A percentile compares a stretch with the other conserved stretches of the same genome.
Evolutionary conservation across 2,329 filamentous ascomycete genomes (phyloP).

Genomic region (Leptographium radiaticola): DNA sequence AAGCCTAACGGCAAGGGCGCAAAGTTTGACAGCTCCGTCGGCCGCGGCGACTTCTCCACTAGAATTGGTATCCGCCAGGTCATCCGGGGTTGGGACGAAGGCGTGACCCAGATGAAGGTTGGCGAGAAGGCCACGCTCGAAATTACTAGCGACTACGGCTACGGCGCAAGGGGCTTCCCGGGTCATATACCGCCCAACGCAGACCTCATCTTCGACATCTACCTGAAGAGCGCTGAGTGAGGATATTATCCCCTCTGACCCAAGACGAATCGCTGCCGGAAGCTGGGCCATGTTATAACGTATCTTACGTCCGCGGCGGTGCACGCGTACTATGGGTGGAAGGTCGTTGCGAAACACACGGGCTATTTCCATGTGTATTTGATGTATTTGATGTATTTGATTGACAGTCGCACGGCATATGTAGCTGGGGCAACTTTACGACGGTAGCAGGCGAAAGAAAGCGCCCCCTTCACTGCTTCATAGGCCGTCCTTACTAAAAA

Average conservation of each 20-base stretch:
- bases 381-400: not conserved
- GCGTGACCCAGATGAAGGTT: slow-evolving; percentile 71
- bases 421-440: no score
- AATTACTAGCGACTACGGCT: slow-evolving; percentile 60
- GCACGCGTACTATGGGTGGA: not conserved
- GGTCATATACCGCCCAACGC: slow-evolving; percentile 62
- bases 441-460: no score
- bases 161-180: slow-evolving; percentile 63
- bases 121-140: slow-evolving; percentile 81
- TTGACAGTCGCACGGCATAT: not conserved
- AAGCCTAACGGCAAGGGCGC: slow-evolving; percentile 53
- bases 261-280: not conserved
- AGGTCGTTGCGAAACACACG: not conserved
- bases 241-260: no score
- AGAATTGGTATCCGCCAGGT: slow-evolving; percentile 72
- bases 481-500: no score
- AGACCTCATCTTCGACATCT: slow-evolving; percentile 54
- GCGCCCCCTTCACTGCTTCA: no score
- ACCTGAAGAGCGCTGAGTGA: no score
- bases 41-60: slow-evolving; percentile 62
- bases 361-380: not conserved
- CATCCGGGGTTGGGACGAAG: slow-evolving; percentile 90
- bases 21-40: slow-evolving; percentile 82
- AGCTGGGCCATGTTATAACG: not conserved
- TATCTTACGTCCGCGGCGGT: not conserved